These are phyloP conservation scores for Apostasia ramifera DNA, from an alignment of 106 monocot species.

Conservation along the genomic window DNA sequence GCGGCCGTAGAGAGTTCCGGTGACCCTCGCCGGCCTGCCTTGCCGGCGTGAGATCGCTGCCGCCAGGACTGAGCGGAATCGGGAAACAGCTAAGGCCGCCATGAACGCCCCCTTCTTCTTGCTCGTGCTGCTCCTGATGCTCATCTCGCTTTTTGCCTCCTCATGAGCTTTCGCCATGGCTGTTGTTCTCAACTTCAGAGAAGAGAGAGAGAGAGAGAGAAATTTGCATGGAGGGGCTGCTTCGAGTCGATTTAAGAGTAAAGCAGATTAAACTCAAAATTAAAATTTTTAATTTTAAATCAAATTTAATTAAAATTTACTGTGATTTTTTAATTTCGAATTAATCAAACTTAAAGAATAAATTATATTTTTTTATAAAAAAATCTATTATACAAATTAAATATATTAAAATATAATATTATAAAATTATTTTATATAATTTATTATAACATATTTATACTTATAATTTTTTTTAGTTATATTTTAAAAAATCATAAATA, in stretches of 20 bases:
- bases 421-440: too few relatives aligned
- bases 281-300: too few relatives aligned
- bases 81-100: neutral
- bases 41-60: slow-evolving; percentile 11
- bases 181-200: neutral
- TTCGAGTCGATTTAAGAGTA: neutral
- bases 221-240: slow-evolving; percentile 1
- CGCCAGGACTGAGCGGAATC: slow-evolving; percentile 1
- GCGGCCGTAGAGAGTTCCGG: slow-evolving; percentile 61
- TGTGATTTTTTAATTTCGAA: too few relatives aligned
- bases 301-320: too few relatives aligned
- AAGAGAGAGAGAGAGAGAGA: neutral
- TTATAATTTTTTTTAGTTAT: too few relatives aligned
- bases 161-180: slow-evolving; percentile 12
- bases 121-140: neutral
- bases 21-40: slow-evolving; percentile 21
- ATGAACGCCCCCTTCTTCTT: slow-evolving; percentile 12
- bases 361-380: too few relatives aligned
- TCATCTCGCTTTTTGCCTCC: slow-evolving; percentile 3
- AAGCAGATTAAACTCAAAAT: neutral
- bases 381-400: too few relatives aligned
- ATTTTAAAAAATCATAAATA: too few relatives aligned
- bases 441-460: too few relatives aligned
- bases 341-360: too few relatives aligned
- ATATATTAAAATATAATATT: too few relatives aligned